Evolutionary conservation across 345 rosid genomes (phyloP), one percentile per base, ranked within the genome.

Genomic region (Eucalyptus pauciflora): DNA sequence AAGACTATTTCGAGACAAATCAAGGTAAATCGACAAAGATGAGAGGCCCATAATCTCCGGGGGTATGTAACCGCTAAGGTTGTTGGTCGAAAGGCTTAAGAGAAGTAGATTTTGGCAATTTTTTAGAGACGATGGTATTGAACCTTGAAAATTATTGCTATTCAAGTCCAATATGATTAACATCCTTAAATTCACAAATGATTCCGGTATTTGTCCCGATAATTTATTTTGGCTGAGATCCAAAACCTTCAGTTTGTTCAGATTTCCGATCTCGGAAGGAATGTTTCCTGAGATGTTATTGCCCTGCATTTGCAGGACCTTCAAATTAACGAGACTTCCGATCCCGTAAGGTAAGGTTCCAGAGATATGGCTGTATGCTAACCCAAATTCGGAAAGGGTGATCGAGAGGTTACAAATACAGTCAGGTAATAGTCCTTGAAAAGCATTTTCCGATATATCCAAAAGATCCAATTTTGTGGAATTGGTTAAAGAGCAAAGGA

Each of bases 221-320:
- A 64, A 4, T 7, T n/a, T 3, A 64, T 64, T 64, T 1, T 7
- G 2, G 18, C 71, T 2, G 1, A 64, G 18, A n/a, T 64, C 2
- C 9, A n/a, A 6, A 64, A 2, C 0, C 37, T 64, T n/a, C 71
- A n/a, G 0, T 64, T 64, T 64, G 3, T 64, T 64, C 1, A 64
- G 18, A n/a, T 64, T 64, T n/a, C 20, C 5, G 0, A n/a, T 64
- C 71, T 64, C 37, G 1, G 10, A 31, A n/a, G 41, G 41, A n/a
- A 67, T 67, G 37, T n/a, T n/a, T 67, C 76, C 76, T 5, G 20
- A 7, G 41, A 67, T 67, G 20, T n/a, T n/a, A 8, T n/a, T 7
- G 18, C 4, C 14, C 3, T 0, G 0, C 0, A n/a, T n/a, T n/a
- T n/a, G n/a, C n/a, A n/a, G n/a, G n/a, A 7, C 0, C 76, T 67